Percentiles rank a stretch among this genome's conserved stretches.
phyloP scores from a whole-genome alignment of 2,329 filamentous ascomycete species.

The Cryphonectria parasitica region DNA sequence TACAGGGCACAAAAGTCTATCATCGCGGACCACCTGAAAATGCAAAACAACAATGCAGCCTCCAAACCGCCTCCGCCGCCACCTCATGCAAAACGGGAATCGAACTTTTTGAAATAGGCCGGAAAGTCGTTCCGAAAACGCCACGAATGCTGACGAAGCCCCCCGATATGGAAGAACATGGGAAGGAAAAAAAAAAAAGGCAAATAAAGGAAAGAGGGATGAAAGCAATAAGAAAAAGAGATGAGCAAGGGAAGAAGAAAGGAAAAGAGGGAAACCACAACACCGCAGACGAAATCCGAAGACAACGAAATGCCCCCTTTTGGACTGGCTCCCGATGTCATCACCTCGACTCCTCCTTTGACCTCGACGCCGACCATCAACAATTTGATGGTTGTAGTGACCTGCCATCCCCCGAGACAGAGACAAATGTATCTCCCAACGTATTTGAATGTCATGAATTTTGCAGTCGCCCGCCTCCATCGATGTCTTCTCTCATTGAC shows the following conservation, averaged over 20 bases:
- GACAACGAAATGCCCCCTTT: slow-evolving; percentile 18
- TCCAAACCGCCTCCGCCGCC: slow-evolving; percentile 34
- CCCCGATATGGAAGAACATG: slow-evolving; percentile 30
- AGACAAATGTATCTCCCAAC: slow-evolving; percentile 71
- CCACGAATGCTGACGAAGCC: slow-evolving; percentile 30
- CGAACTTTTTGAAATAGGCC: slow-evolving; percentile 35
- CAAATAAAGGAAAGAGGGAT: background rate
- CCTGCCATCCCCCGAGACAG: slow-evolving; percentile 47
- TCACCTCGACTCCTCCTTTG: slow-evolving; percentile 8
- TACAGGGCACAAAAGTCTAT: slow-evolving; percentile 37
- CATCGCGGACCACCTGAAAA: slow-evolving; percentile 39
- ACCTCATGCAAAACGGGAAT: slow-evolving; percentile 44
- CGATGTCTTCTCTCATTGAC: slow-evolving; percentile 61
- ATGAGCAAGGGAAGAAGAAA: background rate
- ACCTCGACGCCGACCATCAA: slow-evolving; percentile 16
- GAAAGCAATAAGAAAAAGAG: background rate
- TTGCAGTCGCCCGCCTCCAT: slow-evolving; percentile 62
- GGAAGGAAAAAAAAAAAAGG: background rate
- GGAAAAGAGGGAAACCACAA: slow-evolving; percentile 29
- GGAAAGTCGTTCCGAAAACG: slow-evolving; percentile 32
- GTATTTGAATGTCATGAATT: slow-evolving; percentile 68
- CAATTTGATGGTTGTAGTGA: slow-evolving; percentile 32
- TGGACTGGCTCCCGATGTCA: background rate
- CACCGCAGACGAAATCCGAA: slow-evolving; percentile 24
- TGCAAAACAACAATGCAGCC: slow-evolving; percentile 42